These are phyloP conservation scores for Thermothelomyces thermophilus DNA, from an alignment of 2,329 filamentous ascomycete genomes.

Conservation along the genomic window DNA sequence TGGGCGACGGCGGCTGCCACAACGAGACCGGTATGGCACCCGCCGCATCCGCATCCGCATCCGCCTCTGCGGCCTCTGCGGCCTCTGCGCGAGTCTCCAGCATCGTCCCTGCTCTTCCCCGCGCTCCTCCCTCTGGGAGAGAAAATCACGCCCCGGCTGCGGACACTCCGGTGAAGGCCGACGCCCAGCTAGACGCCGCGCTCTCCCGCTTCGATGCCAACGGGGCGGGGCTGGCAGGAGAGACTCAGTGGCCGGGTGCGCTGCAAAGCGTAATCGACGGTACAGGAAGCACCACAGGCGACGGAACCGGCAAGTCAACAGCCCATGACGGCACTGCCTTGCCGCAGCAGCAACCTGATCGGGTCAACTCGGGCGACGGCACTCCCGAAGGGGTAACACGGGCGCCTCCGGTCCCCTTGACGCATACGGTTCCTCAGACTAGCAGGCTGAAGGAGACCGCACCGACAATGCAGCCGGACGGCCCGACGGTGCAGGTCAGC, in stretches of 20 bases:
- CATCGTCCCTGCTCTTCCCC: constrained; percentile 18
- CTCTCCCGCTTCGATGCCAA: constrained; percentile 9
- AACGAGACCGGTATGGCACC: constrained; percentile 10
- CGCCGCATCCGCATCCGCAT: constrained; percentile 9
- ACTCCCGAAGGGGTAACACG: constrained; percentile 12
- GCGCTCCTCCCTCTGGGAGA: constrained; percentile 9
- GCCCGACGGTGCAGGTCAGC: constrained; percentile 11
- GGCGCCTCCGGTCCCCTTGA: constrained; percentile 16
- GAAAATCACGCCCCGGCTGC: constrained; percentile 9
- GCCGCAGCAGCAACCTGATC: not conserved
- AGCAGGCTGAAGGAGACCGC: constrained; percentile 21
- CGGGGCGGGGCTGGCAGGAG: not conserved
- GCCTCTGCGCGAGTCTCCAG: constrained; percentile 9
- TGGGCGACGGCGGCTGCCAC: constrained; percentile 3
- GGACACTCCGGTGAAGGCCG: not conserved
- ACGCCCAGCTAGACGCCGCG: constrained; percentile 5
- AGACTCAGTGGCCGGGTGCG: not conserved
- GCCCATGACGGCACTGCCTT: not conserved
- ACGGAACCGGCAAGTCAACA: not conserved
- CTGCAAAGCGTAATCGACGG: not conserved
- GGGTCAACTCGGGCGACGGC: not conserved
- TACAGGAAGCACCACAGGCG: not conserved
- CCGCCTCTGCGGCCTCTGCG: constrained; percentile 8
- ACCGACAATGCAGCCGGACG: constrained; percentile 13
- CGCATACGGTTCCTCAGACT: constrained; percentile 21